Conservation (phyloP, 768 basidiomycete species). For the Coprinopsis marcescibilis region DNA sequence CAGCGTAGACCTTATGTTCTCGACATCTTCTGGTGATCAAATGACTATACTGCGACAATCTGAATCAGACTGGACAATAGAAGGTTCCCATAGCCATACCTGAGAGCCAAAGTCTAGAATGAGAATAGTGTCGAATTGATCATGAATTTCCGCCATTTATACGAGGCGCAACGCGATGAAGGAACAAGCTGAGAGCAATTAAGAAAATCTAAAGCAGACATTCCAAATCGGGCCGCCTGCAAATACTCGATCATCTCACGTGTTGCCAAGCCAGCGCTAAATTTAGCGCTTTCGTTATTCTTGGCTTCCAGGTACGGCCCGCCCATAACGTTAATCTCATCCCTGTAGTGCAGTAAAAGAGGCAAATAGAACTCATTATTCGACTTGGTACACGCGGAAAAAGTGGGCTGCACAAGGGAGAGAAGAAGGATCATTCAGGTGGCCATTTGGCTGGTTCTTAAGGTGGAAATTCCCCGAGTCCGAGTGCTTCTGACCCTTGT, state of each 20-base stretch:
- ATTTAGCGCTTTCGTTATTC: too few species aligned
- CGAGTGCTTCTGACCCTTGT: background rate
- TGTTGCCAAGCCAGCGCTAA: too few species aligned
- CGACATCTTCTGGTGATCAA: conserved; percentile 96
- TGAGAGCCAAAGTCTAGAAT: conserved; percentile 98
- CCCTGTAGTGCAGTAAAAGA: too few species aligned
- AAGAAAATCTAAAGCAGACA: background rate
- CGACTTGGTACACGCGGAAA: too few species aligned
- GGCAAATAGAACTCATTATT: too few species aligned
- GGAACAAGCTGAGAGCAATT: background rate
- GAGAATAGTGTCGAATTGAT: conserved; percentile 92
- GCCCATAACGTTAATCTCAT: too few species aligned
- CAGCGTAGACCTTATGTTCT: conserved; percentile 95
- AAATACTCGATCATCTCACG: too few species aligned
- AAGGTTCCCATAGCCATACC: conserved; percentile 37
- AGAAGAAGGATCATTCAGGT: background rate
- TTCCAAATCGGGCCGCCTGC: background rate
- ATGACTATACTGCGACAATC: conserved; percentile 76
- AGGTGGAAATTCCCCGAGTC: too few species aligned
- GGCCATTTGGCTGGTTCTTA: too few species aligned
- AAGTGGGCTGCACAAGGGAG: background rate
- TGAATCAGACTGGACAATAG: conserved; percentile 10
- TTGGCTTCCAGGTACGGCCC: too few species aligned
- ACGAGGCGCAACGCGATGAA: background rate
- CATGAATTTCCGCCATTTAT: conserved; percentile 73